Conservation (phyloP, 1,139 yeast species). For the Taphrina pruni region DNA sequence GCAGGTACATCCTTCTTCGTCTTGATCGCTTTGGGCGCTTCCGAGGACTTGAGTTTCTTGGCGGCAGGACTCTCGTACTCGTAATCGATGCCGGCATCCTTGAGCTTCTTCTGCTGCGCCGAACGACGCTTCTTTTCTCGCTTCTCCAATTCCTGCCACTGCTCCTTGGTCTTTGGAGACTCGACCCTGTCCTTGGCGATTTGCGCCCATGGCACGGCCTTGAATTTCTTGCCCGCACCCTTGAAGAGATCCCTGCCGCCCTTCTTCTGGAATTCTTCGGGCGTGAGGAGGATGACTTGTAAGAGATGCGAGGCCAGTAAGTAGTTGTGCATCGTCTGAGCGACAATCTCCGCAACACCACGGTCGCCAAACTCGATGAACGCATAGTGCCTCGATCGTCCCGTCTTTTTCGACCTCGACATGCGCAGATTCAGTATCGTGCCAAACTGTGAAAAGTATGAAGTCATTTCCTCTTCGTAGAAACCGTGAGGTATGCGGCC, state of each 20-base stretch:
- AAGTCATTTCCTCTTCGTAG: conserved; percentile 78
- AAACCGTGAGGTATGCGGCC: conserved; percentile 94
- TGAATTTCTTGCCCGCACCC: conserved; percentile 63
- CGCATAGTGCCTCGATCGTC: conserved; percentile 90
- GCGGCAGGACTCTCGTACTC: conserved; percentile 45
- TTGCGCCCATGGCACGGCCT: conserved; percentile 67
- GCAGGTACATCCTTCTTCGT: conserved; percentile 12
- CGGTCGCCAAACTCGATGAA: conserved; percentile 78
- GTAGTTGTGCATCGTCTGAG: conserved; percentile 95
- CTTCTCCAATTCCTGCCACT: conserved; percentile 65
- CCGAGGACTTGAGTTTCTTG: conserved; percentile 37
- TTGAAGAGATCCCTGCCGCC: conserved; percentile 56
- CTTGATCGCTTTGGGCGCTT: conserved; percentile 10
- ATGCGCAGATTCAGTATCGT: conserved; percentile 74
- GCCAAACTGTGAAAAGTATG: conserved; percentile 90
- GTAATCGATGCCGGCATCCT: conserved; percentile 60
- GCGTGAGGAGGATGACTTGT: conserved; percentile 65
- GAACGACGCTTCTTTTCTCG: conserved; percentile 59
- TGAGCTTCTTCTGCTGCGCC: conserved; percentile 59
- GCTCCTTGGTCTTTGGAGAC: conserved; percentile 61
- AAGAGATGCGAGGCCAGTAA: conserved; percentile 83
- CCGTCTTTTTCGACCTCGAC: conserved; percentile 88
- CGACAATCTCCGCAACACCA: conserved; percentile 84
- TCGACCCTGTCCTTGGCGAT: conserved; percentile 64
- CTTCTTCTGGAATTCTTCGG: conserved; percentile 54